phyloP scores from a whole-genome alignment of 495 filamentous ascomycete genomes.

The Venustampulla echinocandica region DNA sequence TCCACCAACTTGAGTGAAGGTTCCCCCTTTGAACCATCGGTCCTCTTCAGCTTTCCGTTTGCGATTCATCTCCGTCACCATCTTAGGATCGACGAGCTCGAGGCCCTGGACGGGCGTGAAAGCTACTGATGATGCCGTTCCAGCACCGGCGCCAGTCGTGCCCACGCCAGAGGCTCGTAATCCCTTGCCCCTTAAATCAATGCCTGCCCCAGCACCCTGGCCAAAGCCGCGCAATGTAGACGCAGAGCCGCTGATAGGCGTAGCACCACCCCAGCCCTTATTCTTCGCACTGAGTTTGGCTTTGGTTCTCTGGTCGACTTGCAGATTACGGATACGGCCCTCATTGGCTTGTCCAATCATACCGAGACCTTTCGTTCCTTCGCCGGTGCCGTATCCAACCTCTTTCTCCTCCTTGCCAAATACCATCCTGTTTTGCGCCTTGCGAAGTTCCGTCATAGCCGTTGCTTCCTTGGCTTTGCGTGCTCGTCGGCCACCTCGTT shows the following conservation, averaged over 20 bases:
- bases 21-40: slow-evolving; percentile 90
- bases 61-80: slow-evolving; percentile 67
- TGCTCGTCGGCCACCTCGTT: slow-evolving; percentile 85
- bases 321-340: slow-evolving; percentile 74
- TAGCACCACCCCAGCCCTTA: slow-evolving; percentile 84
- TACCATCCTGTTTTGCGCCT: slow-evolving; percentile 91
- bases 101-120: slow-evolving; percentile 93
- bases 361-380: slow-evolving; percentile 78
- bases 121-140: slow-evolving; percentile 79
- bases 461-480: slow-evolving; percentile 94
- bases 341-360: slow-evolving; percentile 89
- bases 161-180: slow-evolving; percentile 70
- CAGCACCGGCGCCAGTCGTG: slow-evolving; percentile 47
- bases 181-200: slow-evolving; percentile 64
- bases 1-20: slow-evolving; percentile 81
- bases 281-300: slow-evolving; percentile 92
- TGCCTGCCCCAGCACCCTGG: slow-evolving; percentile 42
- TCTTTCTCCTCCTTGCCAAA: slow-evolving; percentile 96
- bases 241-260: slow-evolving; percentile 56
- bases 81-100: slow-evolving; percentile 92
- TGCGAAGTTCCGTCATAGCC: slow-evolving; percentile 93
- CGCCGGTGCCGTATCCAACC: slow-evolving; percentile 82
- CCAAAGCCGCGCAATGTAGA: slow-evolving; percentile 75
- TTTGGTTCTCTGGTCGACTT: slow-evolving; percentile 87
- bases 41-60: slow-evolving; percentile 93